Percentiles rank a stretch among this genome's conserved stretches.
phyloP scores from a whole-genome alignment of 2,329 filamentous ascomycete species.

The Colletotrichum tropicicola region DNA sequence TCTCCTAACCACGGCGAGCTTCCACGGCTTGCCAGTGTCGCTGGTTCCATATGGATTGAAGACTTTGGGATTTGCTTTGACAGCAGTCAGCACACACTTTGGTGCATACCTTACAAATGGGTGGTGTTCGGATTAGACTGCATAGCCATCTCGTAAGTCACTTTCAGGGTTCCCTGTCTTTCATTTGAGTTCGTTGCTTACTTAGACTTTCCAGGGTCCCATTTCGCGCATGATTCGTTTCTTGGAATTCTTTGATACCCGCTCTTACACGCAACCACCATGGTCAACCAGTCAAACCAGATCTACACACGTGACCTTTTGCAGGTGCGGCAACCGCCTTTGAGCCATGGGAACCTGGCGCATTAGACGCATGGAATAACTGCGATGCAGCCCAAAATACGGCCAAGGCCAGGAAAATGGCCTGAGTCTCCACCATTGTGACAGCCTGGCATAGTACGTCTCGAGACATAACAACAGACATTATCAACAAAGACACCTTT shows the following conservation, averaged over 20 bases:
- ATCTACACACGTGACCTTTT: neutral
- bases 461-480: neutral
- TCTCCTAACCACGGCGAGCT: conserved; percentile 11
- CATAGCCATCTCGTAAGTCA: neutral
- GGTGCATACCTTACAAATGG: too few relatives aligned
- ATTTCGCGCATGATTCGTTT: neutral
- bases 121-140: too few relatives aligned
- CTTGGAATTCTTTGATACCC: neutral
- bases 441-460: neutral
- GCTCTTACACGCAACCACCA: neutral
- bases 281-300: neutral
- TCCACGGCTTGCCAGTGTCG: neutral
- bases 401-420: neutral
- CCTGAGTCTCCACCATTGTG: too few relatives aligned
- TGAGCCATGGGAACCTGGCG: too few relatives aligned
- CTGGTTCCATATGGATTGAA: conserved; percentile 3
- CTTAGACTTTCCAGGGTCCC: neutral
- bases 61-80: neutral
- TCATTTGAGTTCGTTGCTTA: conserved; percentile 2
- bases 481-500: neutral
- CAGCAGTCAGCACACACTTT: neutral
- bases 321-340: too few relatives aligned
- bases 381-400: neutral
- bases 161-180: neutral
- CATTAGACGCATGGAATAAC: too few relatives aligned